These are phyloP conservation scores for Letharia columbiana DNA, from an alignment of 495 filamentous ascomycete species.

Conservation along the genomic window DNA sequence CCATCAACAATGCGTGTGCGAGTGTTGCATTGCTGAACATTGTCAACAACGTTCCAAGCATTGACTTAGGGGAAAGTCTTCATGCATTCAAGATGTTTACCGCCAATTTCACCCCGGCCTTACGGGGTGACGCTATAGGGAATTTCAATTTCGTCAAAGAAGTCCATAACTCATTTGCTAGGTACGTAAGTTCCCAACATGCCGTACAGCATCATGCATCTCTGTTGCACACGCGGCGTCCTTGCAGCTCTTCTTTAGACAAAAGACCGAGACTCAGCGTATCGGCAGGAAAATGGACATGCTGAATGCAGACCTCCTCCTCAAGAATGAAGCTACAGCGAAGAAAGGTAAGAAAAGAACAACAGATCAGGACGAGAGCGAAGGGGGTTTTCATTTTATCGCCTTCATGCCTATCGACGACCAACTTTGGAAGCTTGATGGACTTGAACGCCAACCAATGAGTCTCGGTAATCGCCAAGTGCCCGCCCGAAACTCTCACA, in stretches of 20 bases:
- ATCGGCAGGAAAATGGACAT: slow-evolving; percentile 61
- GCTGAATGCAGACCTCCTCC: slow-evolving; percentile 61
- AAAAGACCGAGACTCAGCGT: slow-evolving; percentile 1
- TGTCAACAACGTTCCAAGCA: slow-evolving; percentile 65
- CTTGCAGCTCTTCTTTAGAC: neutral
- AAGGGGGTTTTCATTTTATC: slow-evolving; percentile 73
- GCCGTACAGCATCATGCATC: neutral
- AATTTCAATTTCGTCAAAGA: slow-evolving; percentile 68
- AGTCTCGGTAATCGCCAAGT: slow-evolving; percentile 50
- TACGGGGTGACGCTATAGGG: slow-evolving; percentile 65
- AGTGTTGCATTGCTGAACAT: slow-evolving; percentile 86
- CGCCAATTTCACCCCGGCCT: slow-evolving; percentile 53
- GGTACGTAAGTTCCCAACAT: slow-evolving; percentile 39
- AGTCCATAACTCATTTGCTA: slow-evolving; percentile 80
- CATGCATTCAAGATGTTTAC: slow-evolving; percentile 64
- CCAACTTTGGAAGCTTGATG: slow-evolving; percentile 83
- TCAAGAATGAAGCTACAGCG: slow-evolving; percentile 50
- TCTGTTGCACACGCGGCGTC: neutral
- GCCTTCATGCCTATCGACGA: slow-evolving; percentile 73
- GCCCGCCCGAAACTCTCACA: neutral
- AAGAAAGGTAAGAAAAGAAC: slow-evolving; percentile 31
- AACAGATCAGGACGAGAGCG: slow-evolving; percentile 37
- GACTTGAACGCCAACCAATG: slow-evolving; percentile 65
- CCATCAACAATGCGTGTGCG: slow-evolving; percentile 73
- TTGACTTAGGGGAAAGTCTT: slow-evolving; percentile 60